Base-by-base conservation (phyloP, 768 basidiomycete species). In the Dacryopinax primogenitus region DNA sequence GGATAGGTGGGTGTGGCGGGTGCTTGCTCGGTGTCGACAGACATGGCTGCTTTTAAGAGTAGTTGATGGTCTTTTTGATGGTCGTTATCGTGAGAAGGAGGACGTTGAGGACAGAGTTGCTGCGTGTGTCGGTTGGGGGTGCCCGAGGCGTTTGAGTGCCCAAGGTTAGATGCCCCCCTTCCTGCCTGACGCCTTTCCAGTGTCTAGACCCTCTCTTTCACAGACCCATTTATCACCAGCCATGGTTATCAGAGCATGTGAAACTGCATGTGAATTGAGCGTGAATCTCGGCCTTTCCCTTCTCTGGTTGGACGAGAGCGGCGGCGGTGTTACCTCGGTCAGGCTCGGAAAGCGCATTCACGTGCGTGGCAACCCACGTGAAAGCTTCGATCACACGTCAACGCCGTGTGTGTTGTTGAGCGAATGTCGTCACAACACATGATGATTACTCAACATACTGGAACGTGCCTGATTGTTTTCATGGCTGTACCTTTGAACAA, bases 1-100 rank as follows among this genome's bases (percentile, higher is more conserved):
- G 86, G 84, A 33, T 58, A 62, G 11, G 33, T 28, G 41, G 41
- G 41, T 15, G 41, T 6, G 4, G 41, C 41, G 41, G 41, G 41
- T 23, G 41, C 41, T 6, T 23, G 66, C 51, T 67, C 63, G 23
- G 62, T 62, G 32, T 67, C 66, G 32, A 62, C 66, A 45, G 63
- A 64, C 63, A 61, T 66, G 33, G 28, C 45, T 41, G 7, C 30
- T 18, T 23, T 23, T 58, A 21, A 32, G 51, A 58, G 51, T 9
- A 9, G 36, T 9, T 44, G 18, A 16, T 16, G 35, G 65, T 15
- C 13, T 13, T 4, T 21, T 34, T 15, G 3, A 64, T 39, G 18
- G 41, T 44, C 36, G 36, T 37, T 37, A 37, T 37, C 36, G 36
- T 37, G 11, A 9, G 36, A n/a, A n/a, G n/a, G 36, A 9, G 18